Conservation (phyloP, 768 basidiomycete genomes). For the Suillus ampliporus region DNA sequence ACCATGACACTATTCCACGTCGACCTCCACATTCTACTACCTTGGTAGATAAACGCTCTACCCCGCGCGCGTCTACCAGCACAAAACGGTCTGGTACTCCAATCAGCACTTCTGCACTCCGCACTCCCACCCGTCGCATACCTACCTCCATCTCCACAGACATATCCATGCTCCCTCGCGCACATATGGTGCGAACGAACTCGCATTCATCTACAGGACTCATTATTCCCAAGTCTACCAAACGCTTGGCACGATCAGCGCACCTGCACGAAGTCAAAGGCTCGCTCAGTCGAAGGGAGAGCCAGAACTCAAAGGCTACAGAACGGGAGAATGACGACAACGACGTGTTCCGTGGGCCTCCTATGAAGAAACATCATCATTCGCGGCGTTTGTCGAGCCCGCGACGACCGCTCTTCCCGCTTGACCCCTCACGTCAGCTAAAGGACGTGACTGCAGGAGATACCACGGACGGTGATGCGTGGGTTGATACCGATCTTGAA, state of each 20-base stretch:
- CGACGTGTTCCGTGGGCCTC: constrained; percentile 24
- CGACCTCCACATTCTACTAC: neutral
- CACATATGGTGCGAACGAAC: constrained; percentile 49
- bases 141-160: constrained; percentile 29
- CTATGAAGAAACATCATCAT: neutral
- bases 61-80: neutral
- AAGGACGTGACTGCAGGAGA: constrained; percentile 15
- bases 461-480: constrained; percentile 32
- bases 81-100: neutral
- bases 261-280: constrained; percentile 69
- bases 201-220: constrained; percentile 39
- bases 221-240: constrained; percentile 47
- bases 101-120: constrained; percentile 19
- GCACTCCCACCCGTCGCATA: constrained; percentile 37
- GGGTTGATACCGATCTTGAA: constrained; percentile 49
- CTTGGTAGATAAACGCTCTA: neutral
- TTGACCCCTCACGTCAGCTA: constrained; percentile 9
- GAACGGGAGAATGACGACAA: constrained; percentile 19
- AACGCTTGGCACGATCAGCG: constrained; percentile 66
- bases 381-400: constrained; percentile 1
- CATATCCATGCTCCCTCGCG: constrained; percentile 36
- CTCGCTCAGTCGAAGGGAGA: constrained; percentile 17
- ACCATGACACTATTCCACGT: neutral
- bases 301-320: constrained; percentile 14
- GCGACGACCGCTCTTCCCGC: constrained; percentile 17